Evolutionary conservation across 108 stramenopile genomes (phyloP).

Genomic region (Cyclotella distinguenda): DNA sequence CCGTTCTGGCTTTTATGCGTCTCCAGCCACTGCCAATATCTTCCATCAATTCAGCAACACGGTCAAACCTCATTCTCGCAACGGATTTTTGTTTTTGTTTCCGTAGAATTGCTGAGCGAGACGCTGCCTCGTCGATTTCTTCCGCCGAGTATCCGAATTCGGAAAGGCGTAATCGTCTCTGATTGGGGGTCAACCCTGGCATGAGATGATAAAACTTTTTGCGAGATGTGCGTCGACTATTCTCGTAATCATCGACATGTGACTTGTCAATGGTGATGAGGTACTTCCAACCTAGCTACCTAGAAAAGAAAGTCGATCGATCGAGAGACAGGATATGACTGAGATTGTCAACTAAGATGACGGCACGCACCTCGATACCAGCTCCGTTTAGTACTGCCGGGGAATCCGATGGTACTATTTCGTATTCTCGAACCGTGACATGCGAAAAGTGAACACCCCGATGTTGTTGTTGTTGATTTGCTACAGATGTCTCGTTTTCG

Average conservation of each 20-base stretch:
- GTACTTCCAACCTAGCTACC: slow-evolving; percentile 7
- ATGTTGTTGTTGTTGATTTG: not conserved
- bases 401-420: slow-evolving; percentile 1
- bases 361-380: not conserved
- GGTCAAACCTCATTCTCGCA: not conserved
- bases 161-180: not conserved
- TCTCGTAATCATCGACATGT: not conserved
- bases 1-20: not conserved
- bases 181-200: not conserved
- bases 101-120: not conserved
- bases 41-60: not conserved
- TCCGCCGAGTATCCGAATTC: not conserved
- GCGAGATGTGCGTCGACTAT: not conserved
- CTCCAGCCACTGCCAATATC: not conserved
- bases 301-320: not conserved
- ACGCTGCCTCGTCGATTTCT: not conserved
- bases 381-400: not conserved
- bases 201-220: not conserved
- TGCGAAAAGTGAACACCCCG: not conserved
- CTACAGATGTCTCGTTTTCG: not conserved
- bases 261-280: not conserved
- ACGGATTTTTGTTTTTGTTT: not conserved
- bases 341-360: not conserved
- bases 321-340: not conserved
- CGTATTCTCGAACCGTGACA: slow-evolving; percentile 5